Conservation (phyloP, 2,329 filamentous ascomycete species). For the Trichoderma guizhouense region DNA sequence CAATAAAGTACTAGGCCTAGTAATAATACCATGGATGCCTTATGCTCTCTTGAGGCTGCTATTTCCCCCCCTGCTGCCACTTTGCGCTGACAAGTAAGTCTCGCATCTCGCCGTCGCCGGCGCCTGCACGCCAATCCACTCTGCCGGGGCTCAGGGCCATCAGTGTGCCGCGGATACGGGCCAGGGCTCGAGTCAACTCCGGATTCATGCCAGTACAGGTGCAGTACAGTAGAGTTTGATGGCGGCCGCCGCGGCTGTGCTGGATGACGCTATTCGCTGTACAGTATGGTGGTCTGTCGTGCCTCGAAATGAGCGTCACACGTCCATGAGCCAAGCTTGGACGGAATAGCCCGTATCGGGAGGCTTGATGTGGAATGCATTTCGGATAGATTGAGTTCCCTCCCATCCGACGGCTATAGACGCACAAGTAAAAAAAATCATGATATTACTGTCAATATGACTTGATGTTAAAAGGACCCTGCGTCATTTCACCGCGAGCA, state of each 20-base stretch:
- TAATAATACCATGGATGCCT: background rate
- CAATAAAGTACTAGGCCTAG: background rate
- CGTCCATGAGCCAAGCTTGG: background rate
- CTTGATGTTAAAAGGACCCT: background rate
- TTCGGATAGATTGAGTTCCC: background rate
- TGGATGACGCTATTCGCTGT: background rate
- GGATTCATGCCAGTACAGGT: background rate
- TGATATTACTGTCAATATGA: background rate
- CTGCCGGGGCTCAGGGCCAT: background rate
- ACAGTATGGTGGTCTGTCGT: background rate
- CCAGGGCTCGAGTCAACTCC: background rate
- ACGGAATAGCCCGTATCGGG: background rate
- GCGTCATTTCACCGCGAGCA: background rate
- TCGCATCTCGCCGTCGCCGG: slow-evolving; percentile 13
- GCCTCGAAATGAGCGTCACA: background rate
- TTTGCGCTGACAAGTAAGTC: too few species aligned
- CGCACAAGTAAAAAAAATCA: background rate
- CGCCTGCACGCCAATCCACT: background rate
- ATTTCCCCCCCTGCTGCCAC: background rate
- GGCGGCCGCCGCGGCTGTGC: background rate
- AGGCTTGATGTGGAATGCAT: background rate
- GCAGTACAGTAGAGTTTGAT: background rate
- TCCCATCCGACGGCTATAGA: background rate
- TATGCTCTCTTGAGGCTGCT: background rate
- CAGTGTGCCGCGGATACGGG: background rate